Conservation (phyloP, 331 rosid genomes). For the Malus hybrid region DNA sequence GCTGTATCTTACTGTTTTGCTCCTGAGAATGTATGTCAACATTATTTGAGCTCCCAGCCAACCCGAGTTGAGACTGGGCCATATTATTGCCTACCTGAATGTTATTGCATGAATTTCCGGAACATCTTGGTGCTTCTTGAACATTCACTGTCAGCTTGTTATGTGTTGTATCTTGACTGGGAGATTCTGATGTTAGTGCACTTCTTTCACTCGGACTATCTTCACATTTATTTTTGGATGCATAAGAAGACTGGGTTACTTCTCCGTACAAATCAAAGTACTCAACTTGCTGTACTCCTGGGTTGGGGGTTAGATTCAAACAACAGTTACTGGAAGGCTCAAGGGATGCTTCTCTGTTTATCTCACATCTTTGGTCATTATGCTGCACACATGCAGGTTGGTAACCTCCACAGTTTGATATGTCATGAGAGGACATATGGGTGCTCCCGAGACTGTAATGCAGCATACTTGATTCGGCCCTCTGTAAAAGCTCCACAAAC, state of each 20-base stretch:
- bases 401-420: slow-evolving; percentile 6
- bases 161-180: slow-evolving; percentile 19
- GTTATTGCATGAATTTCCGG: slow-evolving; percentile 17
- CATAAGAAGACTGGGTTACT: slow-evolving; percentile 32
- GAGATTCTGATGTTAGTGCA: slow-evolving; percentile 41
- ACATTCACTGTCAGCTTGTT: slow-evolving; percentile 10
- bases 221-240: slow-evolving; percentile 35
- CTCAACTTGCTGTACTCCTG: slow-evolving; percentile 34
- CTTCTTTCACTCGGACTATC: slow-evolving; percentile 30
- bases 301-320: slow-evolving; percentile 25
- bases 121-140: slow-evolving; percentile 19
- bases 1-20: slow-evolving; percentile 30
- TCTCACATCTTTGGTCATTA: slow-evolving; percentile 25
- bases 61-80: slow-evolving; percentile 32
- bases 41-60: slow-evolving; percentile 24
- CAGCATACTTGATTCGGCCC: slow-evolving; percentile 33
- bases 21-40: slow-evolving; percentile 16
- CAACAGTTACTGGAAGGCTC: slow-evolving; percentile 16
- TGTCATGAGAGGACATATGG: slow-evolving; percentile 15
- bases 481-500: slow-evolving; percentile 35
- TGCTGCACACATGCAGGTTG: slow-evolving; percentile 21
- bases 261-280: slow-evolving; percentile 30
- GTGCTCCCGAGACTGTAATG: slow-evolving; percentile 26
- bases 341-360: slow-evolving; percentile 29
- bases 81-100: slow-evolving; percentile 7